Evolutionary conservation across 345 rosid genomes (phyloP), one percentile per base, ranked within the genome.

Genomic region (Capsella bursapastoris): DNA sequence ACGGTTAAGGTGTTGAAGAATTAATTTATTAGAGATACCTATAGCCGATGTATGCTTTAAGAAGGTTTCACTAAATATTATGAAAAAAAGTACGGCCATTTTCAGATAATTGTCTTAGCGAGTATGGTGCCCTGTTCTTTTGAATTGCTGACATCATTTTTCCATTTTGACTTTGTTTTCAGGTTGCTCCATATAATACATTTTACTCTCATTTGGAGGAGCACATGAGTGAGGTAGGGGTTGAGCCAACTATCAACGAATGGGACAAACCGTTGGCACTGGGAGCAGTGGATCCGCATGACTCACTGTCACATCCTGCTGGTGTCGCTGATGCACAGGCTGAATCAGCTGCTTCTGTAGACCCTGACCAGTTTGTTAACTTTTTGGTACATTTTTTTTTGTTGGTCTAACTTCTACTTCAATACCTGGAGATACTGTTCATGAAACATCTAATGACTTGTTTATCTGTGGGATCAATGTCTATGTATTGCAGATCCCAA

Each of bases 111-210:
- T 63, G 45, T 53, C 55, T 37, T 13, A 13, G 66, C 57, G 68
- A 47, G 13, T 63, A 18, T 59, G 45, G 28, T 49, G 7, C 22
- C 40, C 8, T 32, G 51, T 57, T 55, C 31, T 32, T 69, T 31
- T 15, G 15, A 56, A 6, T 10, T 53, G 44, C 3, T 57, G 43
- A 10, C 56, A 40, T 32, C 18, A 72, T 7, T 57, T 48, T 70
- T 53, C 40, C 32, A 72, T 12, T 58, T 53, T 70, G 58, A 50
- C 56, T 68, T 60, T 68, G 69, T 68, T 60, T 40, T 66, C 83
- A 96, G 99, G 97, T 96, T 75, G 98, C 97, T 57, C 98, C 98
- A 45, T 96, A 92, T 71, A 96, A 96, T 83, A 88, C 98, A 45
- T 92, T 82, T 83, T 90, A 92, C 79, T 79, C 96, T 66, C 89